These are phyloP conservation scores for barrel medic (Medicago truncatula) DNA, from an alignment of 306 rosid genomes.

Conservation along the genomic window MtrunA17r5.0-ANR NC_053049.1:11138001-11138500, in stretches of 20 bases:
- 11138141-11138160: slow-evolving; percentile 34
- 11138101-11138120: slow-evolving; percentile 52
- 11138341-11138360: neutral
- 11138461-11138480: too few relatives aligned
- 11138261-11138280: neutral
- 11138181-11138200: slow-evolving; percentile 48
- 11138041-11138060: slow-evolving; percentile 31
- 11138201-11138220: slow-evolving; percentile 39
- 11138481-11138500: too few relatives aligned
- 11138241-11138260: slow-evolving; percentile 20
- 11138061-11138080: slow-evolving; percentile 42
- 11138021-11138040: slow-evolving; percentile 19
- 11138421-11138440: too few relatives aligned
- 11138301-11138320: slow-evolving; percentile 22
- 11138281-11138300: neutral
- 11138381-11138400: neutral
- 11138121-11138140: slow-evolving; percentile 53
- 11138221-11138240: slow-evolving; percentile 28
- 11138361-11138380: neutral
- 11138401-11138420: too few relatives aligned
- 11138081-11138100: slow-evolving; percentile 48
- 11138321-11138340: neutral
- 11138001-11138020: slow-evolving; percentile 39
- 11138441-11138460: too few relatives aligned
- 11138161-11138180: slow-evolving; percentile 32